Conservation (phyloP, 108 stramenopile genomes). For the Cyclostephanos tholiformis region DNA sequence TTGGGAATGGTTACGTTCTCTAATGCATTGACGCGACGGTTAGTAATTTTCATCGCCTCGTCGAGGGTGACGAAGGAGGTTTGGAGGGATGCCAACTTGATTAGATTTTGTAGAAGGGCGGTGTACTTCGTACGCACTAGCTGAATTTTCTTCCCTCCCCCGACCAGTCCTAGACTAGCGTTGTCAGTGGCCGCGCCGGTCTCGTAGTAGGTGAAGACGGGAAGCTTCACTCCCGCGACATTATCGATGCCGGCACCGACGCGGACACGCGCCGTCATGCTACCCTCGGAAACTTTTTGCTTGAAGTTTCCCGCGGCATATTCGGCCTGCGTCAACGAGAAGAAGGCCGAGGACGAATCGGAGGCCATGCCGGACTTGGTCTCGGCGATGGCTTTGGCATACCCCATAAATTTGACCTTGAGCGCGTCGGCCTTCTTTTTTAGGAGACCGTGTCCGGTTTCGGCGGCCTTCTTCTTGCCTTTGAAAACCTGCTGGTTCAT, state of each 20-base stretch:
- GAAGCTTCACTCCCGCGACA: conserved; percentile 98
- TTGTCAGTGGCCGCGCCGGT: conserved; percentile 88
- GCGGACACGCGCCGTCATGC: conserved; percentile 85
- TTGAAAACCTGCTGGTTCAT: conserved; percentile 98
- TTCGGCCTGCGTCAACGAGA: conserved; percentile 96
- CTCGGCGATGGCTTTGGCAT: conserved; percentile 95
- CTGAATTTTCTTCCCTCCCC: conserved; percentile 95
- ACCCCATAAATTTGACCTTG: conserved; percentile 96
- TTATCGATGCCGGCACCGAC: conserved; percentile 93
- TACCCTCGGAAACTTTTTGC: conserved; percentile 91
- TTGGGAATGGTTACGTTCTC: conserved; percentile 99
- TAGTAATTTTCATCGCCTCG: conserved; percentile 97
- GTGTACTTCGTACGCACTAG: conserved; percentile 92
- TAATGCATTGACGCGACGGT: conserved; percentile 97
- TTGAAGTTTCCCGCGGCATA: conserved; percentile 98
- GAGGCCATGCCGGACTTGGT: conserved; percentile 90
- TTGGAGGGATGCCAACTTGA: conserved; percentile 97
- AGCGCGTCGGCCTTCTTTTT: conserved; percentile 99
- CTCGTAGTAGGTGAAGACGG: conserved; percentile 96
- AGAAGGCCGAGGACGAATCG: conserved; percentile 87
- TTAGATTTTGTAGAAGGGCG: conserved; percentile 79
- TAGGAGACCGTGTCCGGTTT: conserved; percentile 92
- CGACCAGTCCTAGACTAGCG: conserved; percentile 91
- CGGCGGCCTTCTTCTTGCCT: conserved; percentile 93
- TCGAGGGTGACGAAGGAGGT: conserved; percentile 96